phyloP scores from a whole-genome alignment of 73 alveolate species.

The Durusdinium trenchii region DNA sequence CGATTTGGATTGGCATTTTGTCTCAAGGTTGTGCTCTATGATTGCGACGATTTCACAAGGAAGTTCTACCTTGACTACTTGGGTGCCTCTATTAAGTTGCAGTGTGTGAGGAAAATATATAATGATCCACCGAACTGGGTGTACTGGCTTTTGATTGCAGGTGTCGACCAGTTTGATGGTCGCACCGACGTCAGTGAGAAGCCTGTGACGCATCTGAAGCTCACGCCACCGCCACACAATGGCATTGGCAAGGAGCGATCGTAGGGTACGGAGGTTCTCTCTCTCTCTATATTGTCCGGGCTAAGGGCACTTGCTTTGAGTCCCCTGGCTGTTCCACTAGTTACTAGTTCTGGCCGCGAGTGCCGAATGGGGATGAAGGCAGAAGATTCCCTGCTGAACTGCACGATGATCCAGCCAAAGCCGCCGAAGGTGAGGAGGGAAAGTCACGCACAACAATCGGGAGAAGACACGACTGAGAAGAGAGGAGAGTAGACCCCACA shows the following conservation, averaged over 20 bases:
- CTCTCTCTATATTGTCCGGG: neutral
- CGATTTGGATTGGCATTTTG: too few species aligned
- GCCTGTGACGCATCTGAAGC: constrained; percentile 92
- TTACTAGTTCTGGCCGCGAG: too few species aligned
- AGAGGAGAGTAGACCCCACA: too few species aligned
- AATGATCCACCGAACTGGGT: too few species aligned
- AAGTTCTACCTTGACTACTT: constrained; percentile 70
- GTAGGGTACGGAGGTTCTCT: neutral
- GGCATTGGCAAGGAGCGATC: constrained; percentile 88
- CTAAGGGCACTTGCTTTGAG: too few species aligned
- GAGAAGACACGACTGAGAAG: too few species aligned
- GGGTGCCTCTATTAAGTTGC: neutral
- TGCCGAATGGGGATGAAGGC: neutral
- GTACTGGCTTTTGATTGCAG: too few species aligned
- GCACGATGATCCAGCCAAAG: constrained; percentile 95
- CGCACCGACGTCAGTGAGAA: constrained; percentile 86
- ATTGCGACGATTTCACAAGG: constrained; percentile 87
- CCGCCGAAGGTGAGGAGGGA: constrained; percentile 61
- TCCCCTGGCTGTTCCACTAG: too few species aligned
- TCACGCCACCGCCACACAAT: constrained; percentile 82
- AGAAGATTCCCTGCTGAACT: constrained; percentile 83
- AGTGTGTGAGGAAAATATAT: too few species aligned
- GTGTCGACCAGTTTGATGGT: constrained; percentile 46
- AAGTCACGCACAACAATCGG: neutral
- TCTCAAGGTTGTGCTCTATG: constrained; percentile 92